Evolutionary conservation across 2,329 filamentous ascomycete species (phyloP), one percentile per base, ranked within the genome.

Genomic region (Ilyonectria destructans): DNA sequence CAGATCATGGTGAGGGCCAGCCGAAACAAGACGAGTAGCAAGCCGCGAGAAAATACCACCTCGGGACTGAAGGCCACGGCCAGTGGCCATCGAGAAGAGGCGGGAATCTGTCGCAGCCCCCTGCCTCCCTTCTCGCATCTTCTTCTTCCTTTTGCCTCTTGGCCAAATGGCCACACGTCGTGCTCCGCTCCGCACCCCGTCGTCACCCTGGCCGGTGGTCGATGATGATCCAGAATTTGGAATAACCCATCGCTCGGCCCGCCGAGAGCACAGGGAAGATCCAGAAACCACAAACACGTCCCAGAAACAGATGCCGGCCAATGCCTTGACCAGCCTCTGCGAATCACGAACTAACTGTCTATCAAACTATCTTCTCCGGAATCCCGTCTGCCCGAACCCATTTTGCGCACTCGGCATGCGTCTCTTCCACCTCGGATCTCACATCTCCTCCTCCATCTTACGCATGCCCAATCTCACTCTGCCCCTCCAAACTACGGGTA

Each of bases 1-100:
- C 19, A 31, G n/a, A 61, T 26, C 23, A 57, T 66, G 63, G 63
- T 66, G 63, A 60, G 63, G 60, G 60, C 51, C 46, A 35, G 63
- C 37, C 63, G 63, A 66, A 66, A 66, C 63, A 61, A 17, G 45
- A 19, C 58, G 52, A 58, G 63, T 66, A 61, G 52, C 63, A 62
- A 51, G 26, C n/a, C n/a, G 31, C 51, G 33, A 57, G 43, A 23
- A 12, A 26, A 62, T 62, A 29, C 49, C 23, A 62, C 58, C 49
- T 62, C 37, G 15, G 10, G 29, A 54, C 31, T n/a, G 49, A 9
- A 33, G 29, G 49, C 17, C 49, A 19, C 12, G 49, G 12, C 31
- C 31, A 21, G 19, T 15, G 51, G 51, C 35, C 21, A 54, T 33
- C n/a, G 12, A 33, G 21, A 10, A n/a, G 49, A 52, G 13, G 17